These are phyloP conservation scores for Pilatotrama ljubarskyi DNA, from an alignment of 768 basidiomycete genomes.

Conservation along the genomic window DNA sequence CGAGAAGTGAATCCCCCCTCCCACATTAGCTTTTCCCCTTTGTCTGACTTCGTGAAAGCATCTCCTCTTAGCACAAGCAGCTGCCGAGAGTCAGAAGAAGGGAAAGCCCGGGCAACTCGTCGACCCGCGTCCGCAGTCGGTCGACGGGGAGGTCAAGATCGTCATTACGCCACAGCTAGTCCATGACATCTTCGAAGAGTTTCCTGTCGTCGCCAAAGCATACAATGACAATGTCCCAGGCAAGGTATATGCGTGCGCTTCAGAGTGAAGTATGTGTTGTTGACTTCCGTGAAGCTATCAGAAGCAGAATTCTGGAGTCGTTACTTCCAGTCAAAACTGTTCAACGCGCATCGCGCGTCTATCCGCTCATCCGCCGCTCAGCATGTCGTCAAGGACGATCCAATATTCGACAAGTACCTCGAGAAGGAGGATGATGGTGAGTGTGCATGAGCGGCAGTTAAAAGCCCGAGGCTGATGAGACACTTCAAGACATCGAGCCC, in stretches of 20 bases:
- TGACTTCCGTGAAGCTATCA: slow-evolving; percentile 55
- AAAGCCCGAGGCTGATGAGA: background rate
- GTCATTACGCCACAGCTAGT: slow-evolving; percentile 89
- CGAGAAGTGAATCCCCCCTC: slow-evolving; percentile 62
- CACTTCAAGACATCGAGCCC: slow-evolving; percentile 69
- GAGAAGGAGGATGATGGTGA: slow-evolving; percentile 93
- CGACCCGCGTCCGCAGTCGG: slow-evolving; percentile 83
- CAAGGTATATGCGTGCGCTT: slow-evolving; percentile 50
- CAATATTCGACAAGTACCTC: slow-evolving; percentile 95
- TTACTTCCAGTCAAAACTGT: slow-evolving; percentile 94
- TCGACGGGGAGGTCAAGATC: slow-evolving; percentile 87
- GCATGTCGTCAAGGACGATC: slow-evolving; percentile 85
- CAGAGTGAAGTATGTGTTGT: background rate
- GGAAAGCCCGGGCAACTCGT: slow-evolving; percentile 87
- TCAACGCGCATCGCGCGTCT: slow-evolving; percentile 92
- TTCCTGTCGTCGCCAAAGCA: slow-evolving; percentile 90
- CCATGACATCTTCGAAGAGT: slow-evolving; percentile 97
- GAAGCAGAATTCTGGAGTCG: slow-evolving; percentile 96
- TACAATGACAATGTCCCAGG: slow-evolving; percentile 91
- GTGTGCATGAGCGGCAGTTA: slow-evolving; percentile 20
- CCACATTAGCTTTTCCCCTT: slow-evolving; percentile 13
- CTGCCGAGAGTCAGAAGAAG: slow-evolving; percentile 69
- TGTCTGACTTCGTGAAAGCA: slow-evolving; percentile 50
- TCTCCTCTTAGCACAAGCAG: slow-evolving; percentile 72
- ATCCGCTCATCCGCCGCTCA: slow-evolving; percentile 84